A percentile compares a stretch with the other conserved stretches of the same genome.
Conservation (phyloP, 108 stramenopile species). For the Conticribra weissflogii region DNA sequence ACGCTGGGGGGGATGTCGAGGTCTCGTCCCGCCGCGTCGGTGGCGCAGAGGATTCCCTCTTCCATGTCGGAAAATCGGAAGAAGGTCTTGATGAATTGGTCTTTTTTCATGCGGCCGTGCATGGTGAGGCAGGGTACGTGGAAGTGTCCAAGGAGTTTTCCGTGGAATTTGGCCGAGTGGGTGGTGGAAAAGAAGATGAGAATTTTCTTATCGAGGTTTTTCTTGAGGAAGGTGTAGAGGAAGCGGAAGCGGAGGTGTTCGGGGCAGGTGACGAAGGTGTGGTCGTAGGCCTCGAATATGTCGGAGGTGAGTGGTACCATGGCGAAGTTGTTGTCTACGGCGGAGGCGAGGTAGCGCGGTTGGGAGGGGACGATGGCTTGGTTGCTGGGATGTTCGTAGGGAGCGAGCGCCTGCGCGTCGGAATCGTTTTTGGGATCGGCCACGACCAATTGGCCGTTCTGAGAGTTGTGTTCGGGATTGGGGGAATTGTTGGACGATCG, state of each 20-base stretch:
- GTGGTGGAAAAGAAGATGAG: slow-evolving; percentile 46
- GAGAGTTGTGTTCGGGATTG: no score
- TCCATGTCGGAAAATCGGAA: slow-evolving; percentile 39
- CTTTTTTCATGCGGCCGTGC: slow-evolving; percentile 24
- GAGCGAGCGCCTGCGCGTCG: slow-evolving; percentile 6
- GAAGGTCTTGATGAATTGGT: slow-evolving; percentile 40
- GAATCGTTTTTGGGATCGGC: not conserved
- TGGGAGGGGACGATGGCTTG: slow-evolving; percentile 7
- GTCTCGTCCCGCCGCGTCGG: slow-evolving; percentile 42
- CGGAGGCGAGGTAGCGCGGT: slow-evolving; percentile 30
- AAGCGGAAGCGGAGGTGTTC: slow-evolving; percentile 40
- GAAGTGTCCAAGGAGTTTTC: slow-evolving; percentile 25
- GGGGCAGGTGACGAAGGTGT: slow-evolving; percentile 44
- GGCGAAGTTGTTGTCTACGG: slow-evolving; percentile 38
- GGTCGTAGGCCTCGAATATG: slow-evolving; percentile 48
- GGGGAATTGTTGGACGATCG: no score
- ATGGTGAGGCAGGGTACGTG: slow-evolving; percentile 29
- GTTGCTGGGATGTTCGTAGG: not conserved
- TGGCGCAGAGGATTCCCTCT: slow-evolving; percentile 44
- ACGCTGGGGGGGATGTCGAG: slow-evolving; percentile 44
- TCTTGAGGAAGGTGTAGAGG: slow-evolving; percentile 50
- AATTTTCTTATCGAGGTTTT: slow-evolving; percentile 42
- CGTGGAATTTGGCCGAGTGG: slow-evolving; percentile 28
- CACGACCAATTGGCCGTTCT: not conserved
- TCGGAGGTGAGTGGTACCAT: slow-evolving; percentile 34